Conservation (phyloP, 352 stramenopile species). For the Aphanomyces stellatus region DNA sequence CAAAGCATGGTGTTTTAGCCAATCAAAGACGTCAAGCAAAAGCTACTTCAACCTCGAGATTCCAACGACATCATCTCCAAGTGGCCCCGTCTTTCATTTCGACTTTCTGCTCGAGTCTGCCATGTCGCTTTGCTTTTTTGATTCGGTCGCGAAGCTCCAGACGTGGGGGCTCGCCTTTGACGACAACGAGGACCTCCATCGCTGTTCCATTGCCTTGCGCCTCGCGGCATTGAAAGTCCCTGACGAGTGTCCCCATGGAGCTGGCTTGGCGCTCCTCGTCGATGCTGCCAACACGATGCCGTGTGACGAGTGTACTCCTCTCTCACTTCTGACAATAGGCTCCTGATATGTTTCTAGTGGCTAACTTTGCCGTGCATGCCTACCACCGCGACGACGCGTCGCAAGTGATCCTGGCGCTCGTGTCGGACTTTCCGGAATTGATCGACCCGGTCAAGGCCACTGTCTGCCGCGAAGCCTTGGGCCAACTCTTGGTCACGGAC, state of each 20-base stretch:
- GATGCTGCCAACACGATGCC: background rate
- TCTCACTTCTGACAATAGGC: background rate
- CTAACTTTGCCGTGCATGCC: background rate
- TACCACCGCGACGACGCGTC: background rate
- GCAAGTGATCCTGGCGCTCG: background rate
- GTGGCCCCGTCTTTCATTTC: too few species aligned
- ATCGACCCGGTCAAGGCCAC: background rate
- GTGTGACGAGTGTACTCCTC: background rate
- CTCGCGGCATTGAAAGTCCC: background rate
- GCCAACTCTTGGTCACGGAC: background rate
- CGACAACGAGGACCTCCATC: background rate
- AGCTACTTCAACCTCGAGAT: too few species aligned
- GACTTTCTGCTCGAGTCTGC: too few species aligned
- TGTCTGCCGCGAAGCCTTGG: background rate
- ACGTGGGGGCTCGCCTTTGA: background rate
- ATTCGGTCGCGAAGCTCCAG: background rate
- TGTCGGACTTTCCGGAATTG: background rate
- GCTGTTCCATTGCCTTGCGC: background rate
- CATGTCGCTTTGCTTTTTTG: background rate
- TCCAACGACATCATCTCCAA: too few species aligned
- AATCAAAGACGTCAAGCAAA: too few species aligned
- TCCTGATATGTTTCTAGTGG: background rate
- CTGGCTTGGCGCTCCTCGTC: background rate
- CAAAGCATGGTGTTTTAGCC: too few species aligned
- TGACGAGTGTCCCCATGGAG: background rate